phyloP scores from a whole-genome alignment of 495 filamentous ascomycete species.

The Pseudoneurospora amorphoporcata region DNA sequence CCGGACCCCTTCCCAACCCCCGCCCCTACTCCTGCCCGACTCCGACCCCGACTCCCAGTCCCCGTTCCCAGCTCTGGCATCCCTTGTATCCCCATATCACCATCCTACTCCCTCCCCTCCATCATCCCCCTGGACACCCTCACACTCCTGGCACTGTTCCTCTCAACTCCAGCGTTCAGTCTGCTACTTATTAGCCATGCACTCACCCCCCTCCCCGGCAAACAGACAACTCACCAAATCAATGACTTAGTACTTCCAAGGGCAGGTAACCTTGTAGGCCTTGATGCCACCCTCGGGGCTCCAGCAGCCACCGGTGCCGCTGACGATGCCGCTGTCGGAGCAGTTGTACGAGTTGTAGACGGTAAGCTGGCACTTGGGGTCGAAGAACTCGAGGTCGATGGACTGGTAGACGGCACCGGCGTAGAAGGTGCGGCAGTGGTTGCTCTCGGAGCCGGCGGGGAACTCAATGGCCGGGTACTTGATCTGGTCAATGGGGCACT shows the following conservation, averaged over 20 bases:
- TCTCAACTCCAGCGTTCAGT: neutral
- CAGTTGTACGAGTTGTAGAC: constrained; percentile 1
- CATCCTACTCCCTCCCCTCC: neutral
- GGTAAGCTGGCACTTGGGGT: constrained; percentile 3
- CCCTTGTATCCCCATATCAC: neutral
- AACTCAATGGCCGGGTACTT: constrained; percentile 2
- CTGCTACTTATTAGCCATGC: neutral
- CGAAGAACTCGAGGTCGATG: neutral
- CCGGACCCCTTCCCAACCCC: neutral
- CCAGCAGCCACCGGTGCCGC: constrained; percentile 1
- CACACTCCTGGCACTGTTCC: neutral
- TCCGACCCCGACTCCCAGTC: neutral
- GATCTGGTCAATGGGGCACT: constrained; percentile 49
- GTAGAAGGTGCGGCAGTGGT: constrained; percentile 1
- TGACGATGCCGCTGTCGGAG: neutral
- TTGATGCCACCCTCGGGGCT: constrained; percentile 4
- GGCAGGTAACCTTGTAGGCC: constrained; percentile 1
- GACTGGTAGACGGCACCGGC: neutral
- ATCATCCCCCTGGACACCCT: neutral
- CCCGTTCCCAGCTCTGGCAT: neutral
- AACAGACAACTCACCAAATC: neutral
- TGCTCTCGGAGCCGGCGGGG: neutral
- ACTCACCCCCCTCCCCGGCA: neutral
- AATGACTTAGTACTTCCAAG: neutral
- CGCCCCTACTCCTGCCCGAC: neutral